Evolutionary conservation across 257 asterid species (phyloP), one percentile per base, ranked within the genome.

Genomic region (Forsythia viridissima): DNA sequence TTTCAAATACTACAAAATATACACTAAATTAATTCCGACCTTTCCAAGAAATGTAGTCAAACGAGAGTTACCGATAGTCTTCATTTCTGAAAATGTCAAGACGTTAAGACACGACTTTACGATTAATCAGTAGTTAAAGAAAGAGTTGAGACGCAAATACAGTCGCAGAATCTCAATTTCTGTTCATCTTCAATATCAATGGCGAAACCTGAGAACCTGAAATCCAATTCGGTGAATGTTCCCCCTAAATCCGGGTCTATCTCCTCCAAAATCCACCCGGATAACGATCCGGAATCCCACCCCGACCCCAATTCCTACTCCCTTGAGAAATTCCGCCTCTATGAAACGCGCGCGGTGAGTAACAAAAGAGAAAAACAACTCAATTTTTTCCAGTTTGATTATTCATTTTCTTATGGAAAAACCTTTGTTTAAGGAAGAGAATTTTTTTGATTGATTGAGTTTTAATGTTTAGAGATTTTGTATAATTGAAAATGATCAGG

Each of bases 301-400:
- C 84, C 88, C 76, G 91, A 88, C 75, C 94, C 93, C 30, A 86
- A 83, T 80, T 88, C 95, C 2, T 91, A 92, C 81, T 92, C 99
- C 68, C 87, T 96, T 86, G 99, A 96, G 91, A 93, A 96, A 82
- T 96, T 93, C 74, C 98, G 97, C 84, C 99, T 96, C 80, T 93
- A 92, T 71, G 98, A 95, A 84, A 92, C 96, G 57, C 93, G 94
- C 59, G 93, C 96, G 9, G 97, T 93, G 63, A 87, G 92, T 88
- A 11, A 11, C 20, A 51, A 11, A 2, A 11, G 59, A 51, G 16
- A 51, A 10, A 51, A 51, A 51, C 4, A 11, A 10, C 1, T 70
- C 37, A 46, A 43, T 75, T 16, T 12, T 51, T 6, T 52, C 21
- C 13, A 42, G 38, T 59, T 59, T 42, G 15, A 68, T 66, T 66